These are phyloP conservation scores for Cryptococcus hybrid DNA, from an alignment of 1,284 basidiomycete species.

Conservation along the genomic window DNA sequence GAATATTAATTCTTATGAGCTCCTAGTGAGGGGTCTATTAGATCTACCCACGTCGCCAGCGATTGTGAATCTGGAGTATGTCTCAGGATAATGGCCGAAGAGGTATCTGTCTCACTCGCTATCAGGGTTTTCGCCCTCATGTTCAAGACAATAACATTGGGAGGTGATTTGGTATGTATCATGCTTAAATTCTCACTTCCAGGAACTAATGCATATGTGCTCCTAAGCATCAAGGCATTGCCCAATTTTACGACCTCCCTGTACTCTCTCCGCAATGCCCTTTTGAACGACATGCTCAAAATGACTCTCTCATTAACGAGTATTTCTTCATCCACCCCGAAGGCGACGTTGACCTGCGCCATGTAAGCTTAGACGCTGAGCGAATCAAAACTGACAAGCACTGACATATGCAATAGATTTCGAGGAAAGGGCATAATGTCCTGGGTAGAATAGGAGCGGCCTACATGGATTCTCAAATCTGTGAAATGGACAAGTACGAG, in stretches of 20 bases:
- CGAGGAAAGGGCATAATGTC: constrained; percentile 27
- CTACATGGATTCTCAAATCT: constrained; percentile 41
- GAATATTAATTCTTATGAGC: constrained; percentile 33
- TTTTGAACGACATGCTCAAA: constrained; percentile 9
- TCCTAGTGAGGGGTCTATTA: constrained; percentile 30
- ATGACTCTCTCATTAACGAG: neutral
- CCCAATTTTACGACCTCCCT: constrained; percentile 44
- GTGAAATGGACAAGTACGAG: constrained; percentile 37
- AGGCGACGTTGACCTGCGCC: neutral
- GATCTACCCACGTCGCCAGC: constrained; percentile 38
- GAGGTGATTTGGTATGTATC: constrained; percentile 34
- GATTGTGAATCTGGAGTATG: constrained; percentile 36
- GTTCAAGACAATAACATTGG: constrained; percentile 31
- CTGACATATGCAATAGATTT: constrained; percentile 8
- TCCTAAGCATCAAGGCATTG: constrained; percentile 29
- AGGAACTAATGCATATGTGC: neutral
- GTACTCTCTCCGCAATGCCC: constrained; percentile 33
- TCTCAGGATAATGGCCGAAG: neutral
- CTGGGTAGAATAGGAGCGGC: constrained; percentile 33
- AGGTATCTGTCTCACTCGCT: neutral
- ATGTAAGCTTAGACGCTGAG: neutral
- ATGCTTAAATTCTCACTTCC: neutral
- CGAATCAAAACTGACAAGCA: neutral
- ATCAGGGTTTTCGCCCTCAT: constrained; percentile 36
- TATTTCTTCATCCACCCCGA: neutral